Evolutionary conservation across 164 flowering plant genomes (phyloP), one percentile per base, ranked within the genome.

Genomic region (Magnolia kwangsiensis): DNA sequence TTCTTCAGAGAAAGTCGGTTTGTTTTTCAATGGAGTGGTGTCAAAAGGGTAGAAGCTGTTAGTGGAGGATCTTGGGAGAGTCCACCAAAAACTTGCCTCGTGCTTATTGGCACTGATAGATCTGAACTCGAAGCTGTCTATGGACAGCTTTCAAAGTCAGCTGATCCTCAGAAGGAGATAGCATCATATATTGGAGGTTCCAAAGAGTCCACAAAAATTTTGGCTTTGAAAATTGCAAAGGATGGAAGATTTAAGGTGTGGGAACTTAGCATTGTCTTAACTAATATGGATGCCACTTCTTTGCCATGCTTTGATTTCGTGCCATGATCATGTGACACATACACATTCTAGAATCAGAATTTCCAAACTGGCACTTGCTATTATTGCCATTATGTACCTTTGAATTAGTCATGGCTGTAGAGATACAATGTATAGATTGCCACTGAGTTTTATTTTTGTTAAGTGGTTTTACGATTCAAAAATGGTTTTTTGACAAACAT

Each of bases 171-270:
- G 23, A 71, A 71, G 71, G 75, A 61, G 27, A 51, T 8, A 18
- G 16, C 27, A 67, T 50, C 64, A 18, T 55, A 2, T 27, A 18
- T 29, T 75, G 68, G 51, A 73, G 65, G 51, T 50, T 68, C 77
- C 50, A 68, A n/a, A 51, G 77, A 75, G 55, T 50, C 0, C 7
- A 51, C 65, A 7, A 55, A 67, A 75, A 27, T 3, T 67, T 75
- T 75, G 19, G 2, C 64, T 59, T 27, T 55, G 65, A 75, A 20
- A 51, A 64, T 75, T 75, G 27, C 16, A 18, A 14, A 18, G 59
- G 77, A 75, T 75, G 77, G 77, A n/a, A 75, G 77, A 51, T 75
- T 75, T 75, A 75, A 75, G 77, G 77, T 75, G 29, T 65, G 66
- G 19, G 7, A 51, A 19, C 24, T 20, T 51, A 14, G n/a, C n/a